Base-by-base conservation (phyloP, 108 stramenopile species). In the Skeletonema costatum region DNA sequence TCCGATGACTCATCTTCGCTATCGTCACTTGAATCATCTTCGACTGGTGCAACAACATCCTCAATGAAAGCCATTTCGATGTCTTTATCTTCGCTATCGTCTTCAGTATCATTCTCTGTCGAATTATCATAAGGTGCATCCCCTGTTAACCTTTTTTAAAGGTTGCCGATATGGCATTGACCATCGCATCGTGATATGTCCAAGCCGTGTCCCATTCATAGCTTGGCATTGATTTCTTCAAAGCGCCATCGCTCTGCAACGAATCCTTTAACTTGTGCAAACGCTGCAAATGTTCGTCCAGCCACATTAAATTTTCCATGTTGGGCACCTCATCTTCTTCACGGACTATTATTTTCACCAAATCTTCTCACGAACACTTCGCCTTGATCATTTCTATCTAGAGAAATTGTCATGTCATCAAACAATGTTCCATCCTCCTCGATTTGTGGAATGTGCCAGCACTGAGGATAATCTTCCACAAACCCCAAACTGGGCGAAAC, bases 201-300 rank as follows among this genome's bases (percentile, higher is more conserved):
- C 81, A 82, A 14, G 76, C 63, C 64, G 59, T 68, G 10, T 77
- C 76, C 81, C 81, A 82, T 30, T 82, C 81, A 73, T 82, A 73
- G 21, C 44, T 41, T 31, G 81, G 81, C 70, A 82, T 82, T 48
- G 46, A 48, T n/a, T 48, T 66, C 48, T 48, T 77, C 48, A 77
- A 39, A 38, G 48, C 48, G 8, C 32, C 36, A 46, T 82, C 64
- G 21, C 32, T 59, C 51, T 77, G 71, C 44, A 76, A 16, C 13
- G 59, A n/a, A 14, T 13, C 38, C 60, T 48, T 69, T 17, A 82
- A 38, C 29, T 72, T 30, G 11, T 71, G 29, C 39, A 82, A 56
- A 30, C 76, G 50, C 12, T 21, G 33, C 46, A 82, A 44, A 30
- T 77, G 69, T n/a, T 44, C 9, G 41, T 60, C 36, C 46, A 82